These are phyloP conservation scores for Fusarium setosum DNA, from an alignment of 2,329 filamentous ascomycete genomes.

Conservation along the genomic window DNA sequence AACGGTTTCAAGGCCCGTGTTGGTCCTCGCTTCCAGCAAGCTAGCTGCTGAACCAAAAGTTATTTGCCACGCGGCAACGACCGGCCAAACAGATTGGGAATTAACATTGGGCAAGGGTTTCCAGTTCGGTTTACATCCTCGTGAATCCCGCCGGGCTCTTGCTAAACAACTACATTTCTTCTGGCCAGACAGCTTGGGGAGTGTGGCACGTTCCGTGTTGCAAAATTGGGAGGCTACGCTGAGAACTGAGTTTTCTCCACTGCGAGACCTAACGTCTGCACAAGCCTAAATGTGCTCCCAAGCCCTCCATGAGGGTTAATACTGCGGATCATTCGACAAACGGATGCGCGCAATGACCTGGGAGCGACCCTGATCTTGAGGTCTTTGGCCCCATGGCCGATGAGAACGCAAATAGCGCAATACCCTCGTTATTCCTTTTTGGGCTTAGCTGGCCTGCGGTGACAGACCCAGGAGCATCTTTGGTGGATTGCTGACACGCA, in stretches of 20 bases:
- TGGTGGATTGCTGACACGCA: conserved; percentile 36
- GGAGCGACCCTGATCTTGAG: conserved; percentile 12
- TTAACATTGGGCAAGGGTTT: not conserved
- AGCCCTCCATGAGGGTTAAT: conserved; percentile 2
- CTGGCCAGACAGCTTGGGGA: not conserved
- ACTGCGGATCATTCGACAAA: conserved; percentile 27
- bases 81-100: not conserved
- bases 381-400: conserved; percentile 5
- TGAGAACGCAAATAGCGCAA: conserved; percentile 33
- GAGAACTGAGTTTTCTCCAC: conserved; percentile 4
- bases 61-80: conserved; percentile 2
- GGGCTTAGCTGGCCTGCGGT: conserved; percentile 28
- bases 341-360: conserved; percentile 9
- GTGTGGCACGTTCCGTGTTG: conserved; percentile 16
- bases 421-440: conserved; percentile 34
- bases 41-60: conserved; percentile 1
- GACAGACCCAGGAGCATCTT: conserved; percentile 25
- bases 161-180: not conserved
- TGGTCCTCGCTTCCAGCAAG: conserved; percentile 8
- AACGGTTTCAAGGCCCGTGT: conserved; percentile 24
- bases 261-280: conserved; percentile 1
- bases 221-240: conserved; percentile 1
- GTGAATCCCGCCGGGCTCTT: not conserved
- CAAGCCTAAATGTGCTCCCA: conserved; percentile 6
- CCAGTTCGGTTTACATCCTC: not conserved